Percentiles rank a stretch among this genome's conserved stretches.
Evolutionary conservation across 2,329 filamentous ascomycete species (phyloP).

Genomic region (Clonostachys sp.): DNA sequence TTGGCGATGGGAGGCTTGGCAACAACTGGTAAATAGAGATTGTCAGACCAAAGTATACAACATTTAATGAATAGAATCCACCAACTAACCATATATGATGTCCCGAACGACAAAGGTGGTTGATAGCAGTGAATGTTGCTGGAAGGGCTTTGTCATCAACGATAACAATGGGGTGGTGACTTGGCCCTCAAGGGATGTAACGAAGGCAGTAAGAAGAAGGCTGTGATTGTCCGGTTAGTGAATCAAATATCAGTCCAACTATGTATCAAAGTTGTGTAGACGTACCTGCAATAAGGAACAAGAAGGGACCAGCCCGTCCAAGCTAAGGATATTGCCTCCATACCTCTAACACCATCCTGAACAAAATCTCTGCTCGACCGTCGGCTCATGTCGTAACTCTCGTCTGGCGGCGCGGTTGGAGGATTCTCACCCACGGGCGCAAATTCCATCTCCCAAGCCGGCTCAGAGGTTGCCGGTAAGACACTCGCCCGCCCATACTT

Average conservation of each 20-base stretch:
- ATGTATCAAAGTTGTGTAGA: background rate
- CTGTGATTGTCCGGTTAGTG: constrained; percentile 1
- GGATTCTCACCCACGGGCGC: too few relatives aligned
- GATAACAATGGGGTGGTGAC: constrained; percentile 11
- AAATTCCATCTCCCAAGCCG: too few relatives aligned
- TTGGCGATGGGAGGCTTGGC: constrained; percentile 41
- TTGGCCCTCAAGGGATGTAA: constrained; percentile 12
- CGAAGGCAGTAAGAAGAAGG: constrained; percentile 12
- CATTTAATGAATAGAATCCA: too few relatives aligned
- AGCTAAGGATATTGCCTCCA: constrained; percentile 13
- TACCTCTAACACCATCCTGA: constrained; percentile 11
- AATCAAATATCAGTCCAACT: background rate
- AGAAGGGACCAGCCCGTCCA: constrained; percentile 7
- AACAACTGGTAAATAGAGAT: constrained; percentile 2
- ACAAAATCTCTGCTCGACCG: background rate
- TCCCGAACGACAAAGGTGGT: constrained; percentile 39
- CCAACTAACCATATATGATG: constrained; percentile 42
- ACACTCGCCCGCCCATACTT: too few relatives aligned
- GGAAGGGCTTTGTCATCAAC: constrained; percentile 24
- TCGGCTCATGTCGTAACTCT: too few relatives aligned
- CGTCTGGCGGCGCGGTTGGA: too few relatives aligned
- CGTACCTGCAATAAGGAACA: constrained; percentile 6
- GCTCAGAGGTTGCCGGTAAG: too few relatives aligned
- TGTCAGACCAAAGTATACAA: too few relatives aligned
- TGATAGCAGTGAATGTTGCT: constrained; percentile 38